These are phyloP conservation scores for Brassica balearica DNA, from an alignment of 441 rosid species.

Conservation along the genomic window DNA sequence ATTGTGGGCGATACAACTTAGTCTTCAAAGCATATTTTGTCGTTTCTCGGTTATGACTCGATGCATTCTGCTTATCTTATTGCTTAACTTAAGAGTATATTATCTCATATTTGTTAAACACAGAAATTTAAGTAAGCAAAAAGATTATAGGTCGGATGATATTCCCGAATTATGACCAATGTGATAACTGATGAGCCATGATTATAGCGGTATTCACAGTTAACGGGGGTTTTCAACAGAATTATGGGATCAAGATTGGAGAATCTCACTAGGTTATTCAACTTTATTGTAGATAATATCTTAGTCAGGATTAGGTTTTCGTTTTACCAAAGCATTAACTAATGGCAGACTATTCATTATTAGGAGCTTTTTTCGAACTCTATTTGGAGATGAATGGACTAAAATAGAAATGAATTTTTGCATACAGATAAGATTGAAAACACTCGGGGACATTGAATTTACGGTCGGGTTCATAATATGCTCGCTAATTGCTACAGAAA, in stretches of 20 bases:
- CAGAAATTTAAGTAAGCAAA: background rate
- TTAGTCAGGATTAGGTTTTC: background rate
- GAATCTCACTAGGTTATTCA: background rate
- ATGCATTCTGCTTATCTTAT: conserved; percentile 26
- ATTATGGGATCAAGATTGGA: background rate
- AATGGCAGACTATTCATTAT: background rate
- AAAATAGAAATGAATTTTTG: background rate
- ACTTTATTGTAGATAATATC: background rate
- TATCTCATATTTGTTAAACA: background rate
- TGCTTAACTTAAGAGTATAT: conserved; percentile 8
- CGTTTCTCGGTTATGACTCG: conserved; percentile 30
- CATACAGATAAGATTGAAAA: background rate
- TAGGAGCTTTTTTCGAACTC: background rate
- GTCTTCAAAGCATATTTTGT: conserved; percentile 20
- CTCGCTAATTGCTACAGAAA: background rate
- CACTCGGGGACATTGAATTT: background rate
- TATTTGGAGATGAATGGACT: background rate
- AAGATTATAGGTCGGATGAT: background rate
- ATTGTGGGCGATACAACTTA: conserved; percentile 37
- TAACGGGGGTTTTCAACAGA: background rate
- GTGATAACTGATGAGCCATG: conserved; percentile 9
- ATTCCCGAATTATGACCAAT: conserved; percentile 4
- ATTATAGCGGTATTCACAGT: background rate
- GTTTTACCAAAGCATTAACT: background rate
- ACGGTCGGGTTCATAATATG: conserved; percentile 5